Evolutionary conservation across 2,329 filamentous ascomycete species (phyloP), one percentile per base, ranked within the genome.

Genomic region (Cyphellophora attinorum): DNA sequence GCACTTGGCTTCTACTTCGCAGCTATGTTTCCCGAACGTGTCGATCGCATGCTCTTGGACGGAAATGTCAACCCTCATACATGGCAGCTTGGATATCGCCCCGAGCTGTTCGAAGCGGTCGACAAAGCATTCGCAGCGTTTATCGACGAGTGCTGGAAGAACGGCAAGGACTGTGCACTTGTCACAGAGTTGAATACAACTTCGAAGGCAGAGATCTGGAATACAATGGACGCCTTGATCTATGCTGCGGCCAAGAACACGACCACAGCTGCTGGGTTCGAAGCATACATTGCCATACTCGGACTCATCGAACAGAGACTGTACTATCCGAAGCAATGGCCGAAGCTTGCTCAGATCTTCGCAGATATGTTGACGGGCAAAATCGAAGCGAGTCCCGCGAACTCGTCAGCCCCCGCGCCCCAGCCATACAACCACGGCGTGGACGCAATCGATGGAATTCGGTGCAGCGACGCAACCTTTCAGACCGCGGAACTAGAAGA

Each of bases 11-110:
- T 40, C 11, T 52, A 49, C n/a, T 53, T 59, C 35, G 57, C 58
- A 11, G 53, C 57, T 14, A 55, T 62, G 52, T 62, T 60, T 45
- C 59, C 59, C 2, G 56, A 57, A n/a, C 49, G 54, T 6, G 48
- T 61, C n/a, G 58, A 51, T 11, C 51, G 54, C 34, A 51, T 62
- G 42, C 27, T 62, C 8, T 46, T 61, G n/a, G 58, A 61, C 39
- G 35, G 27, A 5, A 36, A 35, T 29, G 16, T 35, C 11, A 41
- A 38, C 27, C 39, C 35, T n/a, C 6, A 30, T 6, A 27, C 37
- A 16, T 44, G 39, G 17, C 33, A 38, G 6, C 4, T 12, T 11
- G 39, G 39, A 15, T 19, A 35, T 18, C 36, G 29, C 10, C 17
- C 10, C 14, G 14, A 17, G 10, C 12, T 4, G n/a, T 12, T 37